Conservation (phyloP, 164 flowering plant genomes). For the Nymphaea colorata region DNA sequence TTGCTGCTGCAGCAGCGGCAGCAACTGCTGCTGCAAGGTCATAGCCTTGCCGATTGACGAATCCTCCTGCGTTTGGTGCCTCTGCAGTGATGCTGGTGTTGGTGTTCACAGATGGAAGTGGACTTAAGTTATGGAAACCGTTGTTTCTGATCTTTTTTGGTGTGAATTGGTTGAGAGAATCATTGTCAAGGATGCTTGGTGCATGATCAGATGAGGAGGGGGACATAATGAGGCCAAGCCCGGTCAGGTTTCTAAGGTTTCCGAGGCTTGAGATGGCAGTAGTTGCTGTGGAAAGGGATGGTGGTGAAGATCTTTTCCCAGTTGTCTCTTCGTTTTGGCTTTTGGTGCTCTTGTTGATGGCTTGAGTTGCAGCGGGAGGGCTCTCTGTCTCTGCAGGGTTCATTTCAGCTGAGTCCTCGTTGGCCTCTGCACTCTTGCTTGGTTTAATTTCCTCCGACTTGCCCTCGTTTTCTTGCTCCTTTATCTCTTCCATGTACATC, state of each 20-base stretch:
- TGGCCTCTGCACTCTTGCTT: slow-evolving; percentile 35
- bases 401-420: slow-evolving; percentile 32
- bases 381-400: slow-evolving; percentile 26
- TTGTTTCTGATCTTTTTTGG: slow-evolving; percentile 50
- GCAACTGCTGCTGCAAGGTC: slow-evolving; percentile 9
- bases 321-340: neutral
- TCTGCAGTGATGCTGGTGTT: neutral
- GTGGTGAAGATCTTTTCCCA: neutral
- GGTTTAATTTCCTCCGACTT: slow-evolving; percentile 23
- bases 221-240: neutral
- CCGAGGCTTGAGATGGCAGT: neutral
- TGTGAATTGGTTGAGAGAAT: neutral
- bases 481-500: slow-evolving; percentile 85
- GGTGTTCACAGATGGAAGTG: slow-evolving; percentile 23
- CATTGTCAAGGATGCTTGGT: neutral
- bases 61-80: neutral
- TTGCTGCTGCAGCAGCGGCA: slow-evolving; percentile 19
- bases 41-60: neutral
- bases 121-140: slow-evolving; percentile 39
- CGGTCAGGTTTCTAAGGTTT: neutral
- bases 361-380: slow-evolving; percentile 7
- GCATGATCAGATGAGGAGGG: neutral
- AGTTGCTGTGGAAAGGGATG: neutral
- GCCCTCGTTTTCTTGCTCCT: slow-evolving; percentile 52
- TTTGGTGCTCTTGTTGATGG: neutral